Base-by-base conservation (phyloP, 2,329 filamentous ascomycete genomes). In the Periconia macrospinosa region DNA sequence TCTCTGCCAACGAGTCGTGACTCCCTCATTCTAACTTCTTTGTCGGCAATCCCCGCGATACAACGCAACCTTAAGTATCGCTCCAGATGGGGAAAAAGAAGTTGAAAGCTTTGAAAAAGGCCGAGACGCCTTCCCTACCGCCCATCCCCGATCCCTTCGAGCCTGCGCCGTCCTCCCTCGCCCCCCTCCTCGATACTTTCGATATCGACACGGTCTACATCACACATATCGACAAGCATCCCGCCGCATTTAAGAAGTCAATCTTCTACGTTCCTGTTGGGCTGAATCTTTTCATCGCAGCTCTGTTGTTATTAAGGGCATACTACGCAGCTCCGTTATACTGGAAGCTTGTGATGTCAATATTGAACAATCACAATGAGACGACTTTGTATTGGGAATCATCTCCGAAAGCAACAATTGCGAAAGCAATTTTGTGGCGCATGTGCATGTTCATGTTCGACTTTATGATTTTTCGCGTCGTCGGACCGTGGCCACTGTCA, bases 221-320 rank as follows among this genome's bases (percentile, higher is more conserved):
- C 66, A 82, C 88, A 30, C 92, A 96, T 78, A 79, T 96, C 74
- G 92, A 97, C 79, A 77, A 76, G 55, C 86, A 88, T 57, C 86
- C 87, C 0, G 74, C 76, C 18, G 79, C 81, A 27, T 85, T 92
- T 76, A 97, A 97, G 76, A 84, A 84, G 70, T 89, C 90, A 67
- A 88, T 95, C 65, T 97, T 96, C 75, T 66, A 86, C 45, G 86
- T 96, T 1, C 91, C 92, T 15, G 81, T 91, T 17, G 72, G 86
- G 17, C 85, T 96, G 75, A 97, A 97, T 74, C 53, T 88, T 33
- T 75, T 78, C 61, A 86, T 97, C 53, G 77, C 81, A 9, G 66
- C 80, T 2, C 74, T 90, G 30, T 85, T 96, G 62, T 62, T 81
- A 54, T 86, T 86, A 78, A 88, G 92, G 59, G 77, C 88, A 56